Base-by-base conservation (phyloP, 2,329 filamentous ascomycete genomes). In the Sarocladiaceae sp. region DNA sequence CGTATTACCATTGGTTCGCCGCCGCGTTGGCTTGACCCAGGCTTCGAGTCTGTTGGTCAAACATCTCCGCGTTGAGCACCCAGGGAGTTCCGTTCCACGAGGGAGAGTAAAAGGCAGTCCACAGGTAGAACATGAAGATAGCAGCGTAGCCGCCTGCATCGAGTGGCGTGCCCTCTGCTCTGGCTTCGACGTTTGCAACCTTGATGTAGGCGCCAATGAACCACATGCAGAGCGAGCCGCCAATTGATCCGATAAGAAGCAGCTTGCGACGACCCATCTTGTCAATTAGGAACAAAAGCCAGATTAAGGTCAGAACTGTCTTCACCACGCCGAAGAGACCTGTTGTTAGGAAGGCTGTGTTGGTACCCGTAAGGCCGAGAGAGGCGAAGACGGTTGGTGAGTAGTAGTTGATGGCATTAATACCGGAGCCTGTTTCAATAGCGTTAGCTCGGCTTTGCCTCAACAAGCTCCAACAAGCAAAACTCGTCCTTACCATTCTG, bases 61-160 rank as follows among this genome's bases (percentile, higher is more conserved):
- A 90, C 74, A 91, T 90, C 66, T 91, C 86, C 0, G 77, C 77
- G 71, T 88, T 88, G 62, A 88, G 70, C 20, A 91, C 85, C 87
- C 87, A 91, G 0, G 86, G 87, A 0, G 84, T 87, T 2, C 84
- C 85, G 62, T 88, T 88, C 85, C 84, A 88, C 0, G 80, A 78
- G 0, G 80, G 84, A 0, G 84, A 88, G 69, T 90, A 90, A 65
- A 85, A 84, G 0, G 78, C 80, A 1, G 85, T 88, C 63, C 70
- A 73, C 60, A 74, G 70, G 17, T 79, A 80, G 1, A 80, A 65
- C 66, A 80, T 80, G 22, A 81, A 77, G 28, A 77, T 79, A 7
- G 78, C 77, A 13, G 77, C 70, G 53, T 76, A 73, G 0, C 77
- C 78, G 53, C 75, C 76, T 3, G 47, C 33, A 25, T 2, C 87